Conservation (phyloP, 352 stramenopile genomes). For the Globisporangium radiosum region DNA sequence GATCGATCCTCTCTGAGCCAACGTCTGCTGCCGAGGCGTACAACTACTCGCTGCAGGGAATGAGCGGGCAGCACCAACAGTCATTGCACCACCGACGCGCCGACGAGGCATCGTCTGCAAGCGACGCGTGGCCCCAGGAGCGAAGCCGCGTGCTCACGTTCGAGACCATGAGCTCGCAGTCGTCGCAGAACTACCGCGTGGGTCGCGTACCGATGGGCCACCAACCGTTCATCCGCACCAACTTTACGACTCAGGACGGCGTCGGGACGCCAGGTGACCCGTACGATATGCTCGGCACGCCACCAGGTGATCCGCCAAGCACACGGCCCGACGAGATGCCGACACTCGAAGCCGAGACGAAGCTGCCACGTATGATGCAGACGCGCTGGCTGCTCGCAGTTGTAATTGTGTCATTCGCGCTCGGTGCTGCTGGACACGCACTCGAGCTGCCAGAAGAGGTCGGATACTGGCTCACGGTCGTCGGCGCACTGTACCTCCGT, state of each 20-base stretch:
- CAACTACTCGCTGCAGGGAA: neutral
- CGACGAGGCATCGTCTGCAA: neutral
- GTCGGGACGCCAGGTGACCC: conserved; percentile 25
- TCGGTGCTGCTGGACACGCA: conserved; percentile 28
- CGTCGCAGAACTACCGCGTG: conserved; percentile 11
- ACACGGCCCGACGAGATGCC: conserved; percentile 19
- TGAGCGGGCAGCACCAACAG: neutral
- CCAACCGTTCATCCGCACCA: conserved; percentile 31
- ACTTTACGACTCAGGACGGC: conserved; percentile 30
- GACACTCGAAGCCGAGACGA: conserved; percentile 11
- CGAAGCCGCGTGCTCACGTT: conserved; percentile 10
- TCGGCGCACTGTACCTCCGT: conserved; percentile 51
- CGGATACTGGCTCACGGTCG: conserved; percentile 49
- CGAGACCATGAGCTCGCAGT: conserved; percentile 6
- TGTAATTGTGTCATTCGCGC: conserved; percentile 28
- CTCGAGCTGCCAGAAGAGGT: conserved; percentile 22
- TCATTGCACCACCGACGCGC: neutral
- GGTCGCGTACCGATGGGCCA: conserved; percentile 15
- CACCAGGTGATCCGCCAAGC: conserved; percentile 37
- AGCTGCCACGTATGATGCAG: conserved; percentile 31
- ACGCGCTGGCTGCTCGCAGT: conserved; percentile 31
- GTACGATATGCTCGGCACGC: conserved; percentile 47
- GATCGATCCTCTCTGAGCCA: conserved; percentile 13
- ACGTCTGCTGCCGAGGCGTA: conserved; percentile 1
- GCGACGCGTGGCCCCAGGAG: conserved; percentile 9